phyloP scores from a whole-genome alignment of 805 yeast species.

The Yamadazyma takamatsuzukensis region DNA sequence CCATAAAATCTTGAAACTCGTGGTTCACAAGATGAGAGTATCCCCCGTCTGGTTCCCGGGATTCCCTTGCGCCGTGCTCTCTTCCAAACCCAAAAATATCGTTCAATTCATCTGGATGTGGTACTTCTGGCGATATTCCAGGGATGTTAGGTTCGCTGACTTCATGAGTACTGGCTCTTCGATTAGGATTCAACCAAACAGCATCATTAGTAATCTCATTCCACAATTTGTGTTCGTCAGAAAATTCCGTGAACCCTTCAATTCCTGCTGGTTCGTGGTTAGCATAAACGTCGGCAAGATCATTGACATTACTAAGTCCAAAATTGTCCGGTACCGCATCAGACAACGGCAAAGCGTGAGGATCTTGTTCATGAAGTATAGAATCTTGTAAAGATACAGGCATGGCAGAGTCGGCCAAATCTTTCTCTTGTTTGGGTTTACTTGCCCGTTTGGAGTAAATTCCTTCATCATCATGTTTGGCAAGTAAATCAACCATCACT shows the following conservation, averaged over 20 bases:
- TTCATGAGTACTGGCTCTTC: conserved; percentile 3
- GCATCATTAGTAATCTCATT: conserved; percentile 75
- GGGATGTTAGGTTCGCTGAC: conserved; percentile 1
- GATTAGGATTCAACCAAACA: conserved; percentile 62
- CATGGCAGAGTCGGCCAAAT: not conserved
- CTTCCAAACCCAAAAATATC: conserved; percentile 4
- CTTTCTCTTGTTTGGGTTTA: not conserved
- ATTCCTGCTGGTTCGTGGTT: conserved; percentile 38
- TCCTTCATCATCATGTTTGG: conserved; percentile 53
- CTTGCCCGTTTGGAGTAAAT: conserved; percentile 1
- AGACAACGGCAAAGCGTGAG: too few relatives aligned
- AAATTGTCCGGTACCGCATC: too few relatives aligned
- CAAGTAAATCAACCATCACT: conserved; percentile 52
- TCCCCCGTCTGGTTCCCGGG: conserved; percentile 17
- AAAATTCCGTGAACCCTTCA: conserved; percentile 39
- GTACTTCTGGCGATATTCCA: not conserved
- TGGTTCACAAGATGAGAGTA: conserved; percentile 37
- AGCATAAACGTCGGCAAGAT: conserved; percentile 27
- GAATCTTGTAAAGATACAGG: too few relatives aligned
- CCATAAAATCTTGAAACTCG: conserved; percentile 31
- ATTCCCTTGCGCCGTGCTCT: not conserved
- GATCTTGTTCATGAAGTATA: too few relatives aligned
- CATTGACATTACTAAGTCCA: conserved; percentile 7
- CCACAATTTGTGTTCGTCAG: conserved; percentile 58
- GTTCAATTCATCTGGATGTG: conserved; percentile 2